phyloP scores from a whole-genome alignment of 345 rosid genomes.

The Linum tenue region DNA sequence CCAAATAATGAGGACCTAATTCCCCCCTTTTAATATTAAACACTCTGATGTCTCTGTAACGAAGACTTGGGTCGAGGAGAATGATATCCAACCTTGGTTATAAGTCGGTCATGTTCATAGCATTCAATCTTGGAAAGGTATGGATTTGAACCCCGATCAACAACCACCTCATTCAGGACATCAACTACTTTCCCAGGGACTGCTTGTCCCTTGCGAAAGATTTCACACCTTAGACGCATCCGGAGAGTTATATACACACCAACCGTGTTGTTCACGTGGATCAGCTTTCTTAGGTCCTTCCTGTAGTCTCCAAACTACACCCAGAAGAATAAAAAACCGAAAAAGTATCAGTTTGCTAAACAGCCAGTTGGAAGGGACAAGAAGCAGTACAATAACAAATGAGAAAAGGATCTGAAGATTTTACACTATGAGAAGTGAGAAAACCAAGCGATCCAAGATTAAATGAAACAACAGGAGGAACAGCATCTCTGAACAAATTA shows the following conservation, averaged over 20 bases:
- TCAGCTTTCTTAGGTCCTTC: slow-evolving; percentile 73
- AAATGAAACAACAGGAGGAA: slow-evolving; percentile 94
- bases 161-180: slow-evolving; percentile 82
- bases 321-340: slow-evolving; percentile 2
- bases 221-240: slow-evolving; percentile 87
- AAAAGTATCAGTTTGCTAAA: slow-evolving; percentile 9
- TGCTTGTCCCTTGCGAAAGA: slow-evolving; percentile 79
- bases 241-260: slow-evolving; percentile 96
- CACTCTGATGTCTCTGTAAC: neutral
- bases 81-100: slow-evolving; percentile 64
- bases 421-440: slow-evolving; percentile 83
- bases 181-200: slow-evolving; percentile 94
- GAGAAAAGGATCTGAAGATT: slow-evolving; percentile 18
- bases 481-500: slow-evolving; percentile 81
- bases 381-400: slow-evolving; percentile 3
- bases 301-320: slow-evolving; percentile 70
- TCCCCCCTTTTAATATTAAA: neutral
- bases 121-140: slow-evolving; percentile 97
- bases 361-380: slow-evolving; percentile 3
- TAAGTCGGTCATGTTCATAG: slow-evolving; percentile 87
- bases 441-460: slow-evolving; percentile 98
- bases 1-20: neutral
- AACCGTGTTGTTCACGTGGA: slow-evolving; percentile 82
- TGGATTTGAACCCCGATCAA: slow-evolving; percentile 98
- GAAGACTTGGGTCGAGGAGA: neutral